Evolutionary conservation across 2,329 filamentous ascomycete species (phyloP).

Genomic region (Cytospora piceae): DNA sequence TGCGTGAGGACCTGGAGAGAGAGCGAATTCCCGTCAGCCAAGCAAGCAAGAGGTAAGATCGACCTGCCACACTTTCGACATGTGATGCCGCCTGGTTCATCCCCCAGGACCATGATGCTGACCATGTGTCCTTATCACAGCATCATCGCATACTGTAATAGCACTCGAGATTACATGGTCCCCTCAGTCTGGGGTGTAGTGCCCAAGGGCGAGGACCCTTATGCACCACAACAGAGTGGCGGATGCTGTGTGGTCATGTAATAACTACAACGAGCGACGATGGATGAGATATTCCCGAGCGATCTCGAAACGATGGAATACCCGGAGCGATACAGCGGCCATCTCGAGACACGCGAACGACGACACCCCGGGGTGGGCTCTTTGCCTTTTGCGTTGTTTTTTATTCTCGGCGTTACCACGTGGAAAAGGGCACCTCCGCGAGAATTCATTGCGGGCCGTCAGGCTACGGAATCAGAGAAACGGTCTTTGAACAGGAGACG

Average conservation of each 20-base stretch:
- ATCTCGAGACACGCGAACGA: conserved; percentile 26
- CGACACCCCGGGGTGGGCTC: conserved; percentile 24
- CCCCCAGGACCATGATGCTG: conserved; percentile 11
- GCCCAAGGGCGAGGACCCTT: conserved; percentile 96
- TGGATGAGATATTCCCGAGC: conserved; percentile 27
- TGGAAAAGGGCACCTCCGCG: conserved; percentile 29
- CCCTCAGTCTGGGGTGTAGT: conserved; percentile 95
- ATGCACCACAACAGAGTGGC: conserved; percentile 89
- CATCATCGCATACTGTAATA: conserved; percentile 97
- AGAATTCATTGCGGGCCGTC: conserved; percentile 11
- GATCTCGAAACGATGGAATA: conserved; percentile 23
- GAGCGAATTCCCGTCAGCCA: conserved; percentile 95
- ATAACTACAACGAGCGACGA: conserved; percentile 29
- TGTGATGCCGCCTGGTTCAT: too few relatives aligned
- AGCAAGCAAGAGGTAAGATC: conserved; percentile 78
- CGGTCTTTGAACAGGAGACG: conserved; percentile 14
- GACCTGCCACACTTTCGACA: not conserved
- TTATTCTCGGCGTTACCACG: conserved; percentile 31
- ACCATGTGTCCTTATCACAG: conserved; percentile 50
- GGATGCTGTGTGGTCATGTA: conserved; percentile 98
- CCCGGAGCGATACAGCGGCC: conserved; percentile 19
- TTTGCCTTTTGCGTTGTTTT: conserved; percentile 28
- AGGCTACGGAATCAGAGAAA: conserved; percentile 21
- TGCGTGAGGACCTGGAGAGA: conserved; percentile 94
- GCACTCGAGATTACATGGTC: conserved; percentile 98